Evolutionary conservation across 305 asterid species (phyloP).

Genomic region (Rubia peregrina): DNA sequence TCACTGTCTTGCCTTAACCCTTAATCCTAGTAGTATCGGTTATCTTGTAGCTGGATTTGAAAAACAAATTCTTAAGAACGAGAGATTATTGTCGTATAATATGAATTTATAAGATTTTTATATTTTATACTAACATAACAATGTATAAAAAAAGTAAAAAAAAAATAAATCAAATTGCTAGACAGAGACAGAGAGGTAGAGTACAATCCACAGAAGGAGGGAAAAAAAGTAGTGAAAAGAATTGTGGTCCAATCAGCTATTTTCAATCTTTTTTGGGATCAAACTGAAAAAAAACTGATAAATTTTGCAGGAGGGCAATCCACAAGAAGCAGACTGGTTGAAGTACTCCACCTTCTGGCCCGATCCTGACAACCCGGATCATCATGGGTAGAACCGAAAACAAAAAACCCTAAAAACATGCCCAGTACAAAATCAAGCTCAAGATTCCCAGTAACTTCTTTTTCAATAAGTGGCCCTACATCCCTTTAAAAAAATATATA

Average conservation of each 20-base stretch:
- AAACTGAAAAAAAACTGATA: background rate
- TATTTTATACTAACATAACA: too few species aligned
- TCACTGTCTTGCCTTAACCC: too few species aligned
- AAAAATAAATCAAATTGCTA: background rate
- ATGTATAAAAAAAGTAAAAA: too few species aligned
- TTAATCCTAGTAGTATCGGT: too few species aligned
- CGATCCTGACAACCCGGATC: constrained; percentile 92
- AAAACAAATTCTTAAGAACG: too few species aligned
- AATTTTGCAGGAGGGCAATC: constrained; percentile 59
- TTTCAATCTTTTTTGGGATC: constrained; percentile 1
- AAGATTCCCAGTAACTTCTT: constrained; percentile 28
- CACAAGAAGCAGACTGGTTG: constrained; percentile 93
- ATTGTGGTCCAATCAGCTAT: background rate
- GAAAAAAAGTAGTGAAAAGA: background rate
- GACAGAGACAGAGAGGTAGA: too few species aligned
- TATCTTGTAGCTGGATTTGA: too few species aligned
- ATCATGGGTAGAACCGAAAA: constrained; percentile 56
- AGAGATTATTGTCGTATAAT: too few species aligned
- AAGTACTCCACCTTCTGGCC: constrained; percentile 92
- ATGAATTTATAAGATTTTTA: too few species aligned
- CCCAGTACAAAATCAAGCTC: constrained; percentile 33
- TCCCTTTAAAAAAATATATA: constrained; percentile 20
- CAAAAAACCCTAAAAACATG: background rate
- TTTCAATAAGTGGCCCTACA: constrained; percentile 21
- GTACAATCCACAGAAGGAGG: too few species aligned